These are phyloP conservation scores for Glycine tomentella DNA, from an alignment of 306 rosid genomes.

Conservation along the genomic window DNA sequence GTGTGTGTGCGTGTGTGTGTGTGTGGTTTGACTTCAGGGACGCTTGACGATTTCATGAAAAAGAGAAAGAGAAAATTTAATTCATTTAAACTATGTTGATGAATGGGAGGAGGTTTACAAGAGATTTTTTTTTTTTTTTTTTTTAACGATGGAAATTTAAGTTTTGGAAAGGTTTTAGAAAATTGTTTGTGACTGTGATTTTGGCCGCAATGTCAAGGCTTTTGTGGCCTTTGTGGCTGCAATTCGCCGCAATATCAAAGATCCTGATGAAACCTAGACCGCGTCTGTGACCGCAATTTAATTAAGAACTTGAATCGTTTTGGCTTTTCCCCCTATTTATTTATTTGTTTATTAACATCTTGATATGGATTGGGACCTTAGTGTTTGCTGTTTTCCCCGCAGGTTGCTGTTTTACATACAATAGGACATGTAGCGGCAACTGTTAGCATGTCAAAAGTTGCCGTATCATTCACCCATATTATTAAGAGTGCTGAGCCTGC, in stretches of 20 bases:
- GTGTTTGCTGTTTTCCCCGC: constrained; percentile 34
- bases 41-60: not conserved
- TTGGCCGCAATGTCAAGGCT: too few relatives aligned
- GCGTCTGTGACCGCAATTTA: too few relatives aligned
- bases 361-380: constrained; percentile 21
- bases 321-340: too few relatives aligned
- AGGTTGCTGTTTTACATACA: constrained; percentile 96
- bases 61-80: not conserved
- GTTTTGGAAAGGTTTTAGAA: not conserved
- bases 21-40: not conserved
- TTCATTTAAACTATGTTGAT: constrained; percentile 29
- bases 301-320: not conserved
- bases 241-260: too few relatives aligned
- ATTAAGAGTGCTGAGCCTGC: constrained; percentile 99
- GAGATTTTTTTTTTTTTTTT: not conserved
- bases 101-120: not conserved
- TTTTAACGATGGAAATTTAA: not conserved
- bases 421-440: constrained; percentile 97
- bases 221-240: too few relatives aligned
- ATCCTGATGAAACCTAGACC: too few relatives aligned
- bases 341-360: not conserved
- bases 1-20: not conserved
- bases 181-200: too few relatives aligned
- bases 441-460: constrained; percentile 97
- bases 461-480: constrained; percentile 96